These are phyloP conservation scores for Fusarium foetens DNA, from an alignment of 2,329 filamentous ascomycete species.

Conservation along the genomic window DNA sequence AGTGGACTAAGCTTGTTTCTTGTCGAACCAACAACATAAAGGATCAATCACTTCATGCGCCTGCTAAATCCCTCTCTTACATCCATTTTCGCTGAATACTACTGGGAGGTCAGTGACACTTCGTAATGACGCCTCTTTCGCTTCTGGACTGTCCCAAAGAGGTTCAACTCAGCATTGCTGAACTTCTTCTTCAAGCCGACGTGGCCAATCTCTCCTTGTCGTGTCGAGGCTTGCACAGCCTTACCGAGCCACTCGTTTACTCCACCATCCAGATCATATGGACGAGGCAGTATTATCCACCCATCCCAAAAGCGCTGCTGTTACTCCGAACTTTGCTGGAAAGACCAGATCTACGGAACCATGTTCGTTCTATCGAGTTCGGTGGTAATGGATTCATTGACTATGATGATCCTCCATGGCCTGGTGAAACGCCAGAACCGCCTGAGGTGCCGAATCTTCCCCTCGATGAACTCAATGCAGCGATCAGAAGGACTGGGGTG, in stretches of 20 bases:
- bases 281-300: background rate
- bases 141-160: background rate
- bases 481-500: background rate
- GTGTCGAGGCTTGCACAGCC: background rate
- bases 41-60: background rate
- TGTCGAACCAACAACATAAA: background rate
- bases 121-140: background rate
- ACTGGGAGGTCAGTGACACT: background rate
- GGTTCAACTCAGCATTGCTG: background rate
- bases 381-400: background rate
- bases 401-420: background rate
- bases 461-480: background rate
- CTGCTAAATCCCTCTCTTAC: background rate
- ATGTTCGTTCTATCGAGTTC: background rate
- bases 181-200: background rate
- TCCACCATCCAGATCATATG: background rate
- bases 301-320: background rate
- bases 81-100: background rate
- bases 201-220: background rate
- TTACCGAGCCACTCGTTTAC: background rate
- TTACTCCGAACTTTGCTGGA: background rate
- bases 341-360: background rate
- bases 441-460: background rate
- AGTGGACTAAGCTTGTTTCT: background rate
- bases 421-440: background rate